Percentiles rank a stretch among this genome's conserved stretches.
phyloP scores from a whole-genome alignment of 495 filamentous ascomycete genomes.

The Podospora pseudocomata region DNA sequence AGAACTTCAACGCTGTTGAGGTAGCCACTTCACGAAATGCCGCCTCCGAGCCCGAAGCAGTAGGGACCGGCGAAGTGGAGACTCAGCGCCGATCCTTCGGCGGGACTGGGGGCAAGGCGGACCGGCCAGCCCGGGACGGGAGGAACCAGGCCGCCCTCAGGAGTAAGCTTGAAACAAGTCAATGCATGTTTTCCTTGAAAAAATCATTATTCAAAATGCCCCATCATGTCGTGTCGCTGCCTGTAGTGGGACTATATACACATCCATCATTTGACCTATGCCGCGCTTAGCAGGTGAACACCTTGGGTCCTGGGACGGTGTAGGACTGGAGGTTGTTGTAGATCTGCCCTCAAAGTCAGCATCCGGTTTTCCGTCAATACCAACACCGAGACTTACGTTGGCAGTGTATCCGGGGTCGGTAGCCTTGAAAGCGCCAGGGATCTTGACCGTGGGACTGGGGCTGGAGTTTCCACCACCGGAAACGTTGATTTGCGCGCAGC shows the following conservation, averaged over 20 bases:
- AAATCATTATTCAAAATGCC: too few species aligned
- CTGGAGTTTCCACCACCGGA: slow-evolving; percentile 47
- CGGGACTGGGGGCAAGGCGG: not conserved
- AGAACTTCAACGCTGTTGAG: too few species aligned
- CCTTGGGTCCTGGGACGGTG: slow-evolving; percentile 47
- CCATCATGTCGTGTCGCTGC: too few species aligned
- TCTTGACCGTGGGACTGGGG: slow-evolving; percentile 46
- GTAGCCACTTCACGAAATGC: not conserved
- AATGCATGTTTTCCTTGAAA: too few species aligned
- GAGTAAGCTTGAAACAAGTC: too few species aligned
- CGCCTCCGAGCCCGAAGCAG: slow-evolving; percentile 8
- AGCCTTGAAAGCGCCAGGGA: slow-evolving; percentile 53
- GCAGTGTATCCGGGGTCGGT: slow-evolving; percentile 54
- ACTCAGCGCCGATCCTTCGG: slow-evolving; percentile 7
- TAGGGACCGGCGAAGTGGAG: slow-evolving; percentile 9
- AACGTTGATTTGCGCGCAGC: slow-evolving; percentile 58
- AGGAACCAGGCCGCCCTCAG: not conserved
- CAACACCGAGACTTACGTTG: slow-evolving; percentile 28
- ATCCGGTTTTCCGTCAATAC: not conserved
- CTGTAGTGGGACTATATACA: not conserved
- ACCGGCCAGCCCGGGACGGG: not conserved
- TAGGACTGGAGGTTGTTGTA: slow-evolving; percentile 51
- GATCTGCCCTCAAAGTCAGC: slow-evolving; percentile 34
- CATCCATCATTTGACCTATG: not conserved
- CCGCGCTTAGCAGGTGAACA: slow-evolving; percentile 27